A percentile compares a stretch with the other conserved stretches of the same genome.
These are phyloP conservation scores for Colletotrichum sp. DNA, from an alignment of 2,329 filamentous ascomycete genomes.

Conservation along the genomic window DNA sequence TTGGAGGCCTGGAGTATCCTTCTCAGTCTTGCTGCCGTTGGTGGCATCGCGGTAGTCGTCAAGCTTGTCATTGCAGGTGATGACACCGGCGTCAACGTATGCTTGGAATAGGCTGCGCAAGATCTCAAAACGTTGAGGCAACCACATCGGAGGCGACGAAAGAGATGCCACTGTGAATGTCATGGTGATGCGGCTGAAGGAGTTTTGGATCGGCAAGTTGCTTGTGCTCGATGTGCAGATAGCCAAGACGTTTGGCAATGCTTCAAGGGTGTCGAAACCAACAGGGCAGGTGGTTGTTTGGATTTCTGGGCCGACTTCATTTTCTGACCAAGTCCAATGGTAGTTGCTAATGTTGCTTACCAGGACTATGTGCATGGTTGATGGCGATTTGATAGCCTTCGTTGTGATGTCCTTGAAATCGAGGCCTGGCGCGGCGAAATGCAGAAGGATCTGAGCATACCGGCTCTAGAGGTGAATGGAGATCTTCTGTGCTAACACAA, in stretches of 20 bases:
- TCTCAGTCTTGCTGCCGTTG: not conserved
- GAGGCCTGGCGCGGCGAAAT: too few species aligned
- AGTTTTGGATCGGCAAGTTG: not conserved
- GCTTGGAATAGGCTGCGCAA: not conserved
- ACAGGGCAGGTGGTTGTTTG: not conserved
- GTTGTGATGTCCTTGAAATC: not conserved
- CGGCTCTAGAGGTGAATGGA: not conserved
- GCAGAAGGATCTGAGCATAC: not conserved
- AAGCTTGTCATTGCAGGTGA: not conserved
- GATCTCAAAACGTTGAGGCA: not conserved
- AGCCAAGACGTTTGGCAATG: not conserved
- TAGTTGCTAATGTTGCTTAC: too few species aligned
- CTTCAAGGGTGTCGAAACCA: not conserved
- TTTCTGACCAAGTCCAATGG: not conserved
- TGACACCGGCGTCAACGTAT: not conserved
- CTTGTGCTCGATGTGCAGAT: not conserved
- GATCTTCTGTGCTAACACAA: not conserved
- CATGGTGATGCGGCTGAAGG: not conserved
- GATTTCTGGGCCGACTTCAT: not conserved
- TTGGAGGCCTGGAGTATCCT: not conserved
- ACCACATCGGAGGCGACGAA: not conserved
- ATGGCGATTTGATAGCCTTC: not conserved
- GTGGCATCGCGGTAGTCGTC: not conserved
- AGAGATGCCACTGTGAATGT: not conserved
- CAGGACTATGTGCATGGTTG: not conserved